These are phyloP conservation scores for Cytospora piceae DNA, from an alignment of 2,329 filamentous ascomycete genomes.

Conservation along the genomic window DNA sequence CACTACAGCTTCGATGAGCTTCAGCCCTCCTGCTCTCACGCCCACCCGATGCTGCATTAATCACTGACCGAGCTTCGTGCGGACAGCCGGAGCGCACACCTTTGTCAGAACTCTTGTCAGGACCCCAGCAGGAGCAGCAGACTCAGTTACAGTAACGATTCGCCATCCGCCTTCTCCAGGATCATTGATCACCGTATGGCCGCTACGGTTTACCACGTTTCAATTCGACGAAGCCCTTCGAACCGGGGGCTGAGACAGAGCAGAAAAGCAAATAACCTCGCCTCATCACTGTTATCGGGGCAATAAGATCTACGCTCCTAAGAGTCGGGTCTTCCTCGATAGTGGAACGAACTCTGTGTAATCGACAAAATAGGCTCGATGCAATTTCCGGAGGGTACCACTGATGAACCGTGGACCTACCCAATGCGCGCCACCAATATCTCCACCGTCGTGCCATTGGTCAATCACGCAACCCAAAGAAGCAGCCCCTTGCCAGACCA, in stretches of 20 bases:
- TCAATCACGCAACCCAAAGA: conserved; percentile 1
- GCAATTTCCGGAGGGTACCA: conserved; percentile 29
- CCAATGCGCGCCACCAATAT: neutral
- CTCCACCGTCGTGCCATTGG: neutral
- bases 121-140: neutral
- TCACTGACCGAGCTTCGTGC: neutral
- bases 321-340: neutral
- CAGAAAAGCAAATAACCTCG: conserved; percentile 18
- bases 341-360: neutral
- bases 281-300: conserved; percentile 8
- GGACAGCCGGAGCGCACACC: neutral
- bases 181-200: conserved; percentile 20
- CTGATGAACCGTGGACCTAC: conserved; percentile 19
- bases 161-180: conserved; percentile 5
- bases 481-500: conserved; percentile 14
- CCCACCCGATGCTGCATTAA: conserved; percentile 7
- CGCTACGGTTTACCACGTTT: conserved; percentile 14
- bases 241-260: conserved; percentile 12
- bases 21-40: neutral
- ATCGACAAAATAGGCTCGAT: conserved; percentile 13
- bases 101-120: neutral
- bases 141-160: neutral
- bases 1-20: neutral
- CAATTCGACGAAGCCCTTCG: conserved; percentile 14
- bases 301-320: conserved; percentile 9